Evolutionary conservation across 257 asterid genomes (phyloP).

Genomic region (Solanum tarijense): DNA sequence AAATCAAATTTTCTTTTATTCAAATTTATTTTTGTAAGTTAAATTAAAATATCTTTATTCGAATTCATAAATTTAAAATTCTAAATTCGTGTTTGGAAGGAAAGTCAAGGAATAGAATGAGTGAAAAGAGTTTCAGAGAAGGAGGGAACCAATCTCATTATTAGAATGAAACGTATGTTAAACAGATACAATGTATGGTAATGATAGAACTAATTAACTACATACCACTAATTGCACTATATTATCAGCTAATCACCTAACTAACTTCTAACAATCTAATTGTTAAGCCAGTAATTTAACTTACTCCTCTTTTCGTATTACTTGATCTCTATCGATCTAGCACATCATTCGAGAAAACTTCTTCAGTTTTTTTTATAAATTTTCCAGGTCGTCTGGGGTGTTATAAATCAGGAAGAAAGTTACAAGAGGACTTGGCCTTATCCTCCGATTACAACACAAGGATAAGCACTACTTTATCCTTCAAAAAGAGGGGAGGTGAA

Average conservation of each 20-base stretch:
- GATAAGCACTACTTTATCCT: no score
- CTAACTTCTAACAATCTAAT: neutral
- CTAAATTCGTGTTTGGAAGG: neutral
- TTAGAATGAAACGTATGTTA: neutral
- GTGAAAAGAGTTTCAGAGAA: neutral
- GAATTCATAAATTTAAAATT: neutral
- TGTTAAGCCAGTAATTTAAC: neutral
- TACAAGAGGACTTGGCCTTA: no score
- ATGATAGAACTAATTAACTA: neutral
- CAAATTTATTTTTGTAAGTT: no score
- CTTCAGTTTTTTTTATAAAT: no score
- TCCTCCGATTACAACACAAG: no score
- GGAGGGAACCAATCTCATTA: neutral
- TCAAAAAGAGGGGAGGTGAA: no score
- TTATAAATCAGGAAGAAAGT: no score
- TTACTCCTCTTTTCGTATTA: neutral
- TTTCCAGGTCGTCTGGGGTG: no score
- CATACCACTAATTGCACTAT: neutral
- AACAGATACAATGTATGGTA: neutral
- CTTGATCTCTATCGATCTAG: neutral
- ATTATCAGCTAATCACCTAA: neutral
- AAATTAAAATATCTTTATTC: no score
- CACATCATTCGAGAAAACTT: neutral
- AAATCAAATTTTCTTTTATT: no score
- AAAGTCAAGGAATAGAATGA: neutral